Evolutionary conservation across 2,329 filamentous ascomycete genomes (phyloP).

Genomic region (Fusarium dimerum): DNA sequence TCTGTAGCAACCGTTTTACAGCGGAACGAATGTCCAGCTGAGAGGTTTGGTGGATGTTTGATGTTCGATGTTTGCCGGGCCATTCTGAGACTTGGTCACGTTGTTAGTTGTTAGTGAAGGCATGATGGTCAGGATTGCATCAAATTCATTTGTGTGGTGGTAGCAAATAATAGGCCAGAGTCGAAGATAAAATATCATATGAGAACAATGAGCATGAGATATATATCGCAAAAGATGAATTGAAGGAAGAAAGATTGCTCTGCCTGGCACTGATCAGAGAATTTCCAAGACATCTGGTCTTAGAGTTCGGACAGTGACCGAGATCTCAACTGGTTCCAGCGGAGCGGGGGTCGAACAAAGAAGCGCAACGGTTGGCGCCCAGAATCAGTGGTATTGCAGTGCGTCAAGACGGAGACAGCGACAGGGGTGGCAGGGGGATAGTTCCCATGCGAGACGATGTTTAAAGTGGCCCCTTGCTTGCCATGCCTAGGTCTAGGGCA

Average conservation of each 20-base stretch:
- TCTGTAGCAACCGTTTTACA: neutral
- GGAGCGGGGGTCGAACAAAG: constrained; percentile 18
- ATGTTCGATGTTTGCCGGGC: neutral
- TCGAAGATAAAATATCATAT: too few relatives aligned
- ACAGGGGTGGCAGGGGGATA: constrained; percentile 15
- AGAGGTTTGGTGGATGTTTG: neutral
- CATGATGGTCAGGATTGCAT: too few relatives aligned
- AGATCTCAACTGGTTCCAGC: constrained; percentile 11
- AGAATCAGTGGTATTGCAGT: constrained; percentile 3
- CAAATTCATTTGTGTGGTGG: too few relatives aligned
- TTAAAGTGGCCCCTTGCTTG: constrained; percentile 5
- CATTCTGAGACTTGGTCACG: neutral
- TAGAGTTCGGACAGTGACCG: constrained; percentile 29
- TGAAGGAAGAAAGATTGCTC: constrained; percentile 18
- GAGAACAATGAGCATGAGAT: too few relatives aligned
- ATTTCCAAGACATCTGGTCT: constrained; percentile 23
- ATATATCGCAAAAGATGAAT: neutral
- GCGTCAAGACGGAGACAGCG: constrained; percentile 12
- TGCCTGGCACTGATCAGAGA: constrained; percentile 13
- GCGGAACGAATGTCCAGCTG: neutral
- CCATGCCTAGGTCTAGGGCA: neutral
- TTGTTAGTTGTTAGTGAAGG: neutral
- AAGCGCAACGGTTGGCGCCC: constrained; percentile 21
- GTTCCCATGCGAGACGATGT: neutral
- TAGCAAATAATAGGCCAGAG: too few relatives aligned